Evolutionary conservation across 768 basidiomycete species (phyloP).

Genomic region (Agaricus blazei): DNA sequence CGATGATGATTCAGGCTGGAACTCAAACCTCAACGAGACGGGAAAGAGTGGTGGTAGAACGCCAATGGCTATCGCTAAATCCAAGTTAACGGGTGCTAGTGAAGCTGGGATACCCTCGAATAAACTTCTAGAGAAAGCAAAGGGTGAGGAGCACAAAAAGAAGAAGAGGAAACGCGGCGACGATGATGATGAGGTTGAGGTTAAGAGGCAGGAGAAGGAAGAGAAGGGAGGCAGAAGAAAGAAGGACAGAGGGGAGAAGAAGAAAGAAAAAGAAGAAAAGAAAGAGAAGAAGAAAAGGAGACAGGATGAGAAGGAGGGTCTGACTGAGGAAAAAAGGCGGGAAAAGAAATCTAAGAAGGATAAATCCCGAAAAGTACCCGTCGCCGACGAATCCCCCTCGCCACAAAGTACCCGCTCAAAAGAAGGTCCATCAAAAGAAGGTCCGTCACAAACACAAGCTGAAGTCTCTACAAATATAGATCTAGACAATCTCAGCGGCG

Average conservation of each 20-base stretch:
- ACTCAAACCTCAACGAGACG: not conserved
- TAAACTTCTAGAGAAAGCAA: not conserved
- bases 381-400: too few species aligned
- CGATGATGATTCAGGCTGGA: slow-evolving; percentile 4
- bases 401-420: too few species aligned
- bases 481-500: not conserved
- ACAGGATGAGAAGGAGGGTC: slow-evolving; percentile 1
- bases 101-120: not conserved
- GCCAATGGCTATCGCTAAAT: slow-evolving; percentile 13
- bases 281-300: slow-evolving; percentile 14
- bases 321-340: not conserved
- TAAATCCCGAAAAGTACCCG: not conserved
- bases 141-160: not conserved
- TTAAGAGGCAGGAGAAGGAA: not conserved
- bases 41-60: not conserved
- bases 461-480: not conserved
- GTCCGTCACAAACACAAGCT: too few species aligned
- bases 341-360: not conserved
- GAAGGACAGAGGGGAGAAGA: slow-evolving; percentile 11
- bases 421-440: too few species aligned
- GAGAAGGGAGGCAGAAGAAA: slow-evolving; percentile 4
- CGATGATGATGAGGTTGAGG: not conserved
- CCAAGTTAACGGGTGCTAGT: slow-evolving; percentile 11
- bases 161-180: slow-evolving; percentile 10
- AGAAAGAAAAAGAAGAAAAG: slow-evolving; percentile 13